Evolutionary conservation across 2,329 filamentous ascomycete species (phyloP).

Genomic region (Fusarium caatingaense): DNA sequence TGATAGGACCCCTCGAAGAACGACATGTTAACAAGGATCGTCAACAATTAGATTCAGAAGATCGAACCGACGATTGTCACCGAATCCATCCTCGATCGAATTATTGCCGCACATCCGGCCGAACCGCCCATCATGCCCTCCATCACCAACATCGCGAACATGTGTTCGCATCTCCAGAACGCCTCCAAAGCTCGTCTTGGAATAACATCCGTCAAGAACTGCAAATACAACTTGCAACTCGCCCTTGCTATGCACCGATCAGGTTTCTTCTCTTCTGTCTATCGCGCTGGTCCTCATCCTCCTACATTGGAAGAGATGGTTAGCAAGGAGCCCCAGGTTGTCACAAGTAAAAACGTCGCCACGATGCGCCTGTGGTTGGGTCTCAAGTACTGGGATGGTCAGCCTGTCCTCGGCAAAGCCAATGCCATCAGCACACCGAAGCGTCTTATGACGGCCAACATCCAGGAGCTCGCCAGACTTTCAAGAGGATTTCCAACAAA

Average conservation of each 20-base stretch:
- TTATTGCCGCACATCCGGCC: neutral
- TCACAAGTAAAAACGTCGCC: conserved; percentile 78
- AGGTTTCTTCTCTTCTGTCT: conserved; percentile 84
- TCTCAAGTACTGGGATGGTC: conserved; percentile 88
- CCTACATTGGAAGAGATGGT: conserved; percentile 61
- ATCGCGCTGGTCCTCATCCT: conserved; percentile 72
- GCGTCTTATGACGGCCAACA: conserved; percentile 74
- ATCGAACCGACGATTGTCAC: neutral
- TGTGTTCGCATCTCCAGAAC: conserved; percentile 93
- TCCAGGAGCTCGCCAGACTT: conserved; percentile 71
- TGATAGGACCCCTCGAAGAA: conserved; percentile 5
- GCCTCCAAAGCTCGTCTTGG: conserved; percentile 84
- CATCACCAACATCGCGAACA: conserved; percentile 78
- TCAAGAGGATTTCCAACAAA: conserved; percentile 73
- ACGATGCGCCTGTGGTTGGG: conserved; percentile 85
- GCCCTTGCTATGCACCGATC: conserved; percentile 82
- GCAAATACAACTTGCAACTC: conserved; percentile 82
- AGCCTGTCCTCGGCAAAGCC: conserved; percentile 79
- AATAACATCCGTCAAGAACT: conserved; percentile 84
- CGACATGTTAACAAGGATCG: conserved; percentile 11
- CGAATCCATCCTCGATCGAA: neutral
- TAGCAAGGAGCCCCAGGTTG: conserved; percentile 62
- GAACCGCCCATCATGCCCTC: conserved; percentile 51
- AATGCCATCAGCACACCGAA: conserved; percentile 78
- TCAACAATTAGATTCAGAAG: conserved; percentile 4